Base-by-base conservation (phyloP, 148 eudicot genomes). In the Chenopodium berlandieri region DNA sequence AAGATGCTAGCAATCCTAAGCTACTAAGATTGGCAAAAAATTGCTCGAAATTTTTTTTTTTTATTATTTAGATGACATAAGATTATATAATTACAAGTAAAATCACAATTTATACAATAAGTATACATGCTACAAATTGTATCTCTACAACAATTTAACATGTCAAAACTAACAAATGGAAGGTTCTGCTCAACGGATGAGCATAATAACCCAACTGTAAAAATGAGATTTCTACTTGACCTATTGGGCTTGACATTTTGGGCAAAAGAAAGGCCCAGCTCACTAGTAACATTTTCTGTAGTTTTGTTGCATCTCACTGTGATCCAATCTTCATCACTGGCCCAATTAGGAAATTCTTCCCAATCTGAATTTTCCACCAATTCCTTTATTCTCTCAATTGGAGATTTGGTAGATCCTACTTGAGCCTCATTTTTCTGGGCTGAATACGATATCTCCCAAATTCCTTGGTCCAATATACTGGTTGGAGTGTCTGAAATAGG, bases 321-420 rank as follows among this genome's bases (percentile, higher is more conserved):
- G 31, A 90, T 75, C 97, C 97, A 93, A 67, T 86, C 91, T 34
- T 89, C 90, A 17, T 90, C 93, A 56, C 70, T 67, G 25, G 11
- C 68, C 54, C 54, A 50, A 50, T 50, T 9, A 50, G 54, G 12
- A 50, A 50, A 50, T 50, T 50, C 16, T 2, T 50, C 93, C 63
- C 73, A 71, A 31, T 9, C 58, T 80, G 86, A 68, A 66, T 75
- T 22, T 67, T 80, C 76, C 25, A 78, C 27, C 83, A 94, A 85
- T 30, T 62, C 68, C 79, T 27, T 56, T 56, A 93, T 73, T 82
- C 93, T 86, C 48, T 81, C 82, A 2, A 9, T 9, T 19, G 85
- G 78, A 62, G 68, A 72, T 54, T 79, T 69, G 47, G 14, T 4
- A 34, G 68, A 37, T 58, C 40, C 17, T 54, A 44, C 78, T 16